Conservation (phyloP, 768 basidiomycete genomes). For the Mrakia gelida region DNA sequence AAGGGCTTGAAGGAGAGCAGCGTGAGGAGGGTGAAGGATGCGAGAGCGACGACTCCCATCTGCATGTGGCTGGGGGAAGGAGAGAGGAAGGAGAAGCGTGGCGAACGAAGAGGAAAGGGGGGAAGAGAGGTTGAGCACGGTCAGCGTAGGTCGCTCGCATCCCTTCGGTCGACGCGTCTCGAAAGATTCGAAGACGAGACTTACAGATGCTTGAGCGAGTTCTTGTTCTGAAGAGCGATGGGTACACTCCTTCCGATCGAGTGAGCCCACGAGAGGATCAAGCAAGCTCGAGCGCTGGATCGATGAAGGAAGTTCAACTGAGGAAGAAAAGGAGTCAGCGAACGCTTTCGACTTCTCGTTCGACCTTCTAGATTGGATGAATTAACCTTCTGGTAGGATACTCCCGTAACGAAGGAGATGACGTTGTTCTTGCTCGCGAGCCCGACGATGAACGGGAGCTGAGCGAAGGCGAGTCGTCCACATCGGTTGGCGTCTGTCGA, state of each 20-base stretch:
- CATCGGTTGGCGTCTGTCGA: constrained; percentile 11
- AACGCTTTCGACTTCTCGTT: neutral
- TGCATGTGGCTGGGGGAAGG: neutral
- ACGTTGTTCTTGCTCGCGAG: constrained; percentile 63
- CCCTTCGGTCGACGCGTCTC: neutral
- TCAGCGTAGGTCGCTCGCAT: too few species aligned
- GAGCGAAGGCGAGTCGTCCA: constrained; percentile 21
- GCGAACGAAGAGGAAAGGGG: neutral
- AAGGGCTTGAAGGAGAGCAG: constrained; percentile 21
- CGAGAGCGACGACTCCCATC: constrained; percentile 26
- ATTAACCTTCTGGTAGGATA: constrained; percentile 52
- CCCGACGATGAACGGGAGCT: constrained; percentile 49
- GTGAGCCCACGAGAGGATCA: neutral
- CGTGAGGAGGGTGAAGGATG: constrained; percentile 7
- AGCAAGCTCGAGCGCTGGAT: neutral
- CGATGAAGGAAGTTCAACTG: neutral
- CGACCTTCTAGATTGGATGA: neutral
- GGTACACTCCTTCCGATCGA: neutral
- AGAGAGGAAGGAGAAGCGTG: neutral
- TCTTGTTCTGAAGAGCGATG: neutral
- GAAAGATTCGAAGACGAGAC: neutral
- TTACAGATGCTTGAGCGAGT: neutral
- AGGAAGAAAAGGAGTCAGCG: neutral
- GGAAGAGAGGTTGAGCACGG: too few species aligned
- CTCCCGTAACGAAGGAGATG: constrained; percentile 55